These are phyloP conservation scores for Erodium chrysanthum DNA, from an alignment of 441 rosid genomes.

Conservation along the genomic window DNA sequence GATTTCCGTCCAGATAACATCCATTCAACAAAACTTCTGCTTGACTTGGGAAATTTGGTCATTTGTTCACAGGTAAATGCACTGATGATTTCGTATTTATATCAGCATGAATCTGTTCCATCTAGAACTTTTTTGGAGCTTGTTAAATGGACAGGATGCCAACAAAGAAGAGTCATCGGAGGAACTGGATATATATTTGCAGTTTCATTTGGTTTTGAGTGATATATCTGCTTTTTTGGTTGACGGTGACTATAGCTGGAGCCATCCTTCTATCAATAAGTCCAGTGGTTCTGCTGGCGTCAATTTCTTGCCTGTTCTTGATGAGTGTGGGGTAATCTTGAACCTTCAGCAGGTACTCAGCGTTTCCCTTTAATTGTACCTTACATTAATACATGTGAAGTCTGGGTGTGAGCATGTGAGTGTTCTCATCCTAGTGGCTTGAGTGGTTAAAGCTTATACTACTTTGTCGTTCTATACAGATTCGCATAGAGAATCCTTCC, in stretches of 20 bases:
- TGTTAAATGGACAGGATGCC: slow-evolving; percentile 54
- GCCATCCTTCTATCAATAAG: slow-evolving; percentile 30
- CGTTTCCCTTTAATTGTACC: slow-evolving; percentile 19
- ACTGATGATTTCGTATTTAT: slow-evolving; percentile 14
- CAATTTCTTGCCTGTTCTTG: slow-evolving; percentile 79
- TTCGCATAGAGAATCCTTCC: slow-evolving; percentile 66
- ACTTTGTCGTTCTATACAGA: slow-evolving; percentile 35
- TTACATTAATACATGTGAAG: slow-evolving; percentile 6
- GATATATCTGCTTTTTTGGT: slow-evolving; percentile 89
- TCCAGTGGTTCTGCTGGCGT: slow-evolving; percentile 30
- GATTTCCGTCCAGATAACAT: slow-evolving; percentile 64
- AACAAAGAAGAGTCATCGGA: slow-evolving; percentile 33
- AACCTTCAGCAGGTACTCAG: slow-evolving; percentile 76
- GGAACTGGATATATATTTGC: slow-evolving; percentile 71
- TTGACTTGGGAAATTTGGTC: slow-evolving; percentile 91
- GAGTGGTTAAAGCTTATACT: slow-evolving; percentile 18
- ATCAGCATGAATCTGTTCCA: neutral
- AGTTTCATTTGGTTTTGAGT: slow-evolving; percentile 87
- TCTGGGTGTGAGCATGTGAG: slow-evolving; percentile 4
- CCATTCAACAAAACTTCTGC: slow-evolving; percentile 79
- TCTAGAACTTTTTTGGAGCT: slow-evolving; percentile 14
- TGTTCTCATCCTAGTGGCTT: neutral
- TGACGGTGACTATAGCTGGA: slow-evolving; percentile 91
- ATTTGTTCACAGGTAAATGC: slow-evolving; percentile 71
- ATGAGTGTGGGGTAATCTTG: slow-evolving; percentile 80